Base-by-base conservation (phyloP, 768 basidiomycete genomes). In the Mycena sanguinolenta region DNA sequence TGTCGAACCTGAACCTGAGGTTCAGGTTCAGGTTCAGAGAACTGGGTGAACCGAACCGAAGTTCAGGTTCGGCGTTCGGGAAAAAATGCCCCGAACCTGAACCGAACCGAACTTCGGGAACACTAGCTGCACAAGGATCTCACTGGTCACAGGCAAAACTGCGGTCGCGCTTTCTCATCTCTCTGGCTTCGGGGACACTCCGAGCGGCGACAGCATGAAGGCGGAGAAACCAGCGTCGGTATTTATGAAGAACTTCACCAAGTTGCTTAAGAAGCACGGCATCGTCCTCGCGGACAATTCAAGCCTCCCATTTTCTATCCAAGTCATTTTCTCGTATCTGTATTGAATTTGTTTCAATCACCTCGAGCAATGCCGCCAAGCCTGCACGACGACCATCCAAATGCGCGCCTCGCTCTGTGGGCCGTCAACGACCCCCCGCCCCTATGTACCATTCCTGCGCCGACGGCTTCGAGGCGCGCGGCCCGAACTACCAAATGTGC, bases 211-310 rank as follows among this genome's bases (percentile, higher is more conserved):
- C 75, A n/a, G n/a, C n/a, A 87, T 98, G 7, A 83, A 85, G 42
- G 87, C 77, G 38, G 98, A 95, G 82, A 95, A 92, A 77, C 58
- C 92, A 1, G 95, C 86, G 0, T 85, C 90, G 0, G 69, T 77
- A 4, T 97, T 97, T 78, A 76, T 95, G 62, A 90, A 84, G 77
- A 96, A 94, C 67, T 93, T 98, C 44, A 76, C 81, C 17, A 77
- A 83, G 0, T 84, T 93, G 1, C 83, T 98, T 28, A 77, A 87
- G 62, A 84, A 78, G 0, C 82, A 93, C 58, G 86, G 93, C 67
- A 89, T 98, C 0, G 97, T 99, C 27, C 94, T 95, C 70, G 96
- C 97, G 30, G 98, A 99, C 81, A 95, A 94, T 96, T 95, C 74
- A 61, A 90, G n/a, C n/a, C n/a, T n/a, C n/a, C 12, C 13, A 16